Conservation (phyloP, 2,329 filamentous ascomycete species). For the Raffaelea arxii region DNA sequence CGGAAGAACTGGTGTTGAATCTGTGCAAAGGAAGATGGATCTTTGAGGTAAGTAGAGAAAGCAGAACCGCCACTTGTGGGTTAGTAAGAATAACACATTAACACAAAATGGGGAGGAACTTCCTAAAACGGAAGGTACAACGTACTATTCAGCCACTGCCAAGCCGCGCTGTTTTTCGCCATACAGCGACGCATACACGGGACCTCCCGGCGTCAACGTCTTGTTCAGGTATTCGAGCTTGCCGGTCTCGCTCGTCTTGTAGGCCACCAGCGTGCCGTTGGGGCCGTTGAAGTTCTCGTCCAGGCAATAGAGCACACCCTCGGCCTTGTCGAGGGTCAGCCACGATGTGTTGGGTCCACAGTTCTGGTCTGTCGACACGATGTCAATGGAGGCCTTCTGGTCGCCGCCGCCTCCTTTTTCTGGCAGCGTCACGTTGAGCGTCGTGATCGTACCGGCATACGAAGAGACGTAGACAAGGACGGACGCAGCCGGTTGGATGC, state of each 20-base stretch:
- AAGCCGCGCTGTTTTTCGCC: constrained; percentile 29
- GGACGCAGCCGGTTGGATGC: constrained; percentile 22
- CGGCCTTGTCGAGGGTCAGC: constrained; percentile 44
- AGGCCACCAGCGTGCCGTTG: constrained; percentile 39
- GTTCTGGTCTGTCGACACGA: constrained; percentile 29
- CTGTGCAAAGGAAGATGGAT: constrained; percentile 24
- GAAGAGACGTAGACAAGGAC: constrained; percentile 37
- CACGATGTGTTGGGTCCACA: constrained; percentile 50
- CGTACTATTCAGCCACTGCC: constrained; percentile 37
- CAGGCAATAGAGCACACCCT: constrained; percentile 45
- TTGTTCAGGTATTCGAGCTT: constrained; percentile 27
- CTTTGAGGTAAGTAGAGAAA: constrained; percentile 33
- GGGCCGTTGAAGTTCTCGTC: constrained; percentile 42
- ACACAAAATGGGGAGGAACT: neutral
- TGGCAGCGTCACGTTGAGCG: constrained; percentile 30
- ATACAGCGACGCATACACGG: constrained; percentile 34
- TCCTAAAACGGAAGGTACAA: constrained; percentile 10
- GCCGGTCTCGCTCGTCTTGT: constrained; percentile 27
- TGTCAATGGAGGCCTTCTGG: constrained; percentile 23
- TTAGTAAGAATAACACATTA: neutral
- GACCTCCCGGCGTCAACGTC: constrained; percentile 26
- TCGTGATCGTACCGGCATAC: constrained; percentile 37
- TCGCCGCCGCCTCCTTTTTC: constrained; percentile 10
- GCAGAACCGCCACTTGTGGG: constrained; percentile 23
- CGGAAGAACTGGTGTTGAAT: constrained; percentile 30